Evolutionary conservation across 352 stramenopile species (phyloP), one percentile per base, ranked within the genome.

Genomic region (Globisporangium nodosum): DNA sequence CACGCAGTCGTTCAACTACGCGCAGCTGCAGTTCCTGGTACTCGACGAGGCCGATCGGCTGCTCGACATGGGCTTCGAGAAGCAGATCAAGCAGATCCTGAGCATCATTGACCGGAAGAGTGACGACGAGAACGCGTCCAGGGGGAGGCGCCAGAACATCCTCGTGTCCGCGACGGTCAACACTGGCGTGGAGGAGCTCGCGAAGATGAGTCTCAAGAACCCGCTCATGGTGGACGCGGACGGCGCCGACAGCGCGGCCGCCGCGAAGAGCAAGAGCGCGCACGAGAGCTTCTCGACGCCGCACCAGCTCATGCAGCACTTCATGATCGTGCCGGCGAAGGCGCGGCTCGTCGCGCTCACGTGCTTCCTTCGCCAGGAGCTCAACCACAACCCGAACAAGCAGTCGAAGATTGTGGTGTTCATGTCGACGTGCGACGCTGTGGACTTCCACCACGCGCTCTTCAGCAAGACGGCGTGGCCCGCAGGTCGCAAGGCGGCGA

Each of bases 31-130:
- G 45, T 92, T 99, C 76, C 79, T 99, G 31, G 87, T 99, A 18
- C 79, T 99, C 0, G 97, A 99, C 68, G 98, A 99, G 65, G 97
- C 97, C 66, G 98, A 99, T 90, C 86, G 97, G 39, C 96, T 99
- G 91, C 73, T 99, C 16, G 97, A 99, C 72, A 99, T 99, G 97
- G 97, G 97, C 31, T 99, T 99, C 65, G 96, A 99, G 74, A 98
- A 97, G 54, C 96, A 99, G 73, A 99, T 99, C 74, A 94, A 93
- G 49, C 87, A 97, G 49, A 99, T 99, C 66, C 81, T 99, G 57
- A 71, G 70, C 56, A 91, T 99, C 56, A 89, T 95, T 15, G 96
- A 97, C 55, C 79, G 82, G n/a, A 91, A 98, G 37, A 80, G 79
- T 49, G 81, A 79, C 51, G 47, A 35, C 47, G 78, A 81, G 49